Base-by-base conservation (phyloP, 306 rosid genomes). In the Gleditsia sinensis region DNA sequence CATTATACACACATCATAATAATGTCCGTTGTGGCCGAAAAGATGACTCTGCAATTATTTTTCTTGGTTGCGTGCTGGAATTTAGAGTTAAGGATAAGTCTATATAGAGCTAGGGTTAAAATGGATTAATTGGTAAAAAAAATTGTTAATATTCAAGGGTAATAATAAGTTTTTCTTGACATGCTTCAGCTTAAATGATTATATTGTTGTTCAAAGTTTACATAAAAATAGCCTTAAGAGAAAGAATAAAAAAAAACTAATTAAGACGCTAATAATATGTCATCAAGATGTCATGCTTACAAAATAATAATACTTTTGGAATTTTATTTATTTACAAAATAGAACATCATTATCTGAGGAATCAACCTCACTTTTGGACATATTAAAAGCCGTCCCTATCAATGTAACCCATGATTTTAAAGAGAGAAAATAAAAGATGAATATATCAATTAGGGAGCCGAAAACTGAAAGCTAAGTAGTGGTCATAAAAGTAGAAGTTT, bases 221-320 rank as follows among this genome's bases (percentile, higher is more conserved):
- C 21, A 28, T 21, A 23, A 11, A 33, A 33, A 42, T 8, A 46
- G 14, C 21, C 6, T 11, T 10, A 37, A 39, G 55, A 14, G 3
- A 4, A 46, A n/a, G n/a, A n/a, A n/a, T n/a, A n/a, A n/a, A n/a
- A n/a, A n/a, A n/a, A n/a, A n/a, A n/a, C n/a, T n/a, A 66, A 32
- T 14, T 12, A 51, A 42, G 50, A 50, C 4, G 53, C 49, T n/a
- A 50, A 51, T 69, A 74, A 53, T 68, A 70, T 70, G 83, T 83
- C 92, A 90, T 67, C 43, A 5, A 64, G 74, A 71, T 68, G 78
- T 89, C 89, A 86, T 68, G 90, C 79, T 77, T 69, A 51, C 80
- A 58, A 58, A 68, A 75, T 39, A 72, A 71, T 45, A 17, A 56
- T 42, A 33, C 7, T 10, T 43, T 55, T 40, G 1, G 51, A 32